These are phyloP conservation scores for Nicotiana sylvestris DNA, from an alignment of 257 asterid species.

Conservation along the genomic window DNA sequence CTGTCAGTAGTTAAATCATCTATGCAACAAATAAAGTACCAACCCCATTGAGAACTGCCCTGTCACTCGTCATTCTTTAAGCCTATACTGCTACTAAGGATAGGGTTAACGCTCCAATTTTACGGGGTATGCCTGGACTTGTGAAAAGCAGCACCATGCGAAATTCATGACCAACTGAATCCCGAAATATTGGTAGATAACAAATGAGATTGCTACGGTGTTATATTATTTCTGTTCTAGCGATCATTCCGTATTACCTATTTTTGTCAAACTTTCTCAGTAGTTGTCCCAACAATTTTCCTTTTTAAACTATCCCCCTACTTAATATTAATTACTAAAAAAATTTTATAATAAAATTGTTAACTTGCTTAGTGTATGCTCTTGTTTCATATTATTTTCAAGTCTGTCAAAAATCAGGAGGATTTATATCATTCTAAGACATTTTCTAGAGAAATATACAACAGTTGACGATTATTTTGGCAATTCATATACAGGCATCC, in stretches of 20 bases:
- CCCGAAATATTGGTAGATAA: neutral
- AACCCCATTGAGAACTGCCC: neutral
- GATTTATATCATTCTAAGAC: neutral
- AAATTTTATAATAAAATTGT: neutral
- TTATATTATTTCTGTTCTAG: neutral
- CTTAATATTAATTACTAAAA: neutral
- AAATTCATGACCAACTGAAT: neutral
- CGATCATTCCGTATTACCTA: neutral
- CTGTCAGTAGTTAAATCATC: neutral
- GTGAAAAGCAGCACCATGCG: neutral
- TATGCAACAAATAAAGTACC: neutral
- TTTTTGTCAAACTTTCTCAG: neutral
- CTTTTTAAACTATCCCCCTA: no score
- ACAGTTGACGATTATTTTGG: neutral
- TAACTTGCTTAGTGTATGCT: neutral
- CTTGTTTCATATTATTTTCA: neutral
- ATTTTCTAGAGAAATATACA: neutral
- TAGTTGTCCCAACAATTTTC: neutral
- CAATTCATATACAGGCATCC: constrained; percentile 54
- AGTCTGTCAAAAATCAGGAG: neutral
- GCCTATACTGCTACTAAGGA: neutral
- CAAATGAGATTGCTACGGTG: neutral
- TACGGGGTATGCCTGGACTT: neutral
- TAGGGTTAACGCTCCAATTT: neutral
- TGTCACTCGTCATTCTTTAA: neutral